Conservation (phyloP, 345 rosid genomes). For the Salix suchowensis region DNA sequence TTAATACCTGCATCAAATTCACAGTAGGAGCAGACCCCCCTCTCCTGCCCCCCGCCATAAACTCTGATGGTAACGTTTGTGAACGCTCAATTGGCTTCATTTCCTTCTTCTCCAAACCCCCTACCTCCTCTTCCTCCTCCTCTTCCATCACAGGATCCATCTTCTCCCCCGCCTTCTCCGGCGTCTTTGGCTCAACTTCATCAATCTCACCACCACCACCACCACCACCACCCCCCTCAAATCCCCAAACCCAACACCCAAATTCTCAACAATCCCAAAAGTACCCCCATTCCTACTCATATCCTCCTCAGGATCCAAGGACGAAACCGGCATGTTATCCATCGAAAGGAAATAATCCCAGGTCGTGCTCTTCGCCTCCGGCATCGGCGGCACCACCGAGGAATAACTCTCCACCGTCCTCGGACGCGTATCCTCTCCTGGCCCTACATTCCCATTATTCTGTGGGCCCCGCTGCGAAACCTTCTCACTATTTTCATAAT, state of each 20-base stretch:
- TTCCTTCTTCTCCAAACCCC: conserved; percentile 16
- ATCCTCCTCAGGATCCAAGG: conserved; percentile 41
- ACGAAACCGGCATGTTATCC: conserved; percentile 57
- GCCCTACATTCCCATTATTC: conserved; percentile 23
- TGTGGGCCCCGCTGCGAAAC: conserved; percentile 21
- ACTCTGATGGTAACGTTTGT: conserved; percentile 53
- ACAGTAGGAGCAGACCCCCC: conserved; percentile 26
- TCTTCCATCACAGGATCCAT: conserved; percentile 5
- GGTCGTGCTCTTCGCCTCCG: conserved; percentile 28
- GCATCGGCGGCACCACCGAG: conserved; percentile 42
- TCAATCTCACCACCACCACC: conserved; percentile 7
- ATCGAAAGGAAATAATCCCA: conserved; percentile 40
- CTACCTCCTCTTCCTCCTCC: conserved; percentile 17
- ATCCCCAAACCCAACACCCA: conserved; percentile 8
- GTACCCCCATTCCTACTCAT: not conserved
- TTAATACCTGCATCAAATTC: conserved; percentile 62
- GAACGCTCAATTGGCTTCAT: conserved; percentile 53
- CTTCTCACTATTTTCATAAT: conserved; percentile 15
- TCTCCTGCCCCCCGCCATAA: conserved; percentile 35
- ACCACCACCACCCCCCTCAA: conserved; percentile 13
- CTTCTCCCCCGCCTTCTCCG: conserved; percentile 44
- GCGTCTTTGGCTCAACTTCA: conserved; percentile 53
- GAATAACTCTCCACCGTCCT: conserved; percentile 25
- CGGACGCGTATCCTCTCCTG: conserved; percentile 26
- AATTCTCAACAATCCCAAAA: conserved; percentile 12